Evolutionary conservation across 768 basidiomycete genomes (phyloP).

Genomic region (Termitomyces sp.): DNA sequence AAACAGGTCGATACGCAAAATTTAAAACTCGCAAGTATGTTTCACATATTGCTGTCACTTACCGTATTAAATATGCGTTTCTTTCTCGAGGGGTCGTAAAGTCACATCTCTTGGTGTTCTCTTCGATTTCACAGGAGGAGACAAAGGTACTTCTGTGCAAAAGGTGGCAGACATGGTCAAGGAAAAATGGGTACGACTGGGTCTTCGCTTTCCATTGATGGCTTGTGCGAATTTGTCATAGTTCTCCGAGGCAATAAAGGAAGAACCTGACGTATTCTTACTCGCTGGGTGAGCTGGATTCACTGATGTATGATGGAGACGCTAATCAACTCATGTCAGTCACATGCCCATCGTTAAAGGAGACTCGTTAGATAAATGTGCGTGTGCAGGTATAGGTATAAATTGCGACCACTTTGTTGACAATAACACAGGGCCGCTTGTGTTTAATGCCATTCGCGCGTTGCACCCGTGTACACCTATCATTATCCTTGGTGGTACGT

Average conservation of each 20-base stretch:
- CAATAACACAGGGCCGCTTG: conserved; percentile 49
- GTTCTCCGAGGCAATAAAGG: conserved; percentile 75
- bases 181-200: conserved; percentile 58
- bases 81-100: conserved; percentile 43
- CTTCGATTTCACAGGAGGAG: conserved; percentile 72
- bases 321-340: conserved; percentile 24
- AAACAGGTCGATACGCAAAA: conserved; percentile 56
- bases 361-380: conserved; percentile 44
- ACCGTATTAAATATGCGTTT: not conserved
- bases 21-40: conserved; percentile 69
- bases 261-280: conserved; percentile 81
- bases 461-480: conserved; percentile 76
- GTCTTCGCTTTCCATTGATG: not conserved
- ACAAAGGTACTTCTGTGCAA: conserved; percentile 69
- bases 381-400: not conserved
- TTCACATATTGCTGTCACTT: not conserved
- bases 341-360: conserved; percentile 76
- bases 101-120: conserved; percentile 81
- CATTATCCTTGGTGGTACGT: conserved; percentile 68
- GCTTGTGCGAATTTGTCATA: conserved; percentile 15
- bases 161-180: conserved; percentile 69
- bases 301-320: not conserved
- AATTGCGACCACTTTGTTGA: not conserved
- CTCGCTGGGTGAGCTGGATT: conserved; percentile 52
- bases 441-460: conserved; percentile 69